Conservation (phyloP, 2,329 filamentous ascomycete species). For the Trichoderma aggressivum region DNA sequence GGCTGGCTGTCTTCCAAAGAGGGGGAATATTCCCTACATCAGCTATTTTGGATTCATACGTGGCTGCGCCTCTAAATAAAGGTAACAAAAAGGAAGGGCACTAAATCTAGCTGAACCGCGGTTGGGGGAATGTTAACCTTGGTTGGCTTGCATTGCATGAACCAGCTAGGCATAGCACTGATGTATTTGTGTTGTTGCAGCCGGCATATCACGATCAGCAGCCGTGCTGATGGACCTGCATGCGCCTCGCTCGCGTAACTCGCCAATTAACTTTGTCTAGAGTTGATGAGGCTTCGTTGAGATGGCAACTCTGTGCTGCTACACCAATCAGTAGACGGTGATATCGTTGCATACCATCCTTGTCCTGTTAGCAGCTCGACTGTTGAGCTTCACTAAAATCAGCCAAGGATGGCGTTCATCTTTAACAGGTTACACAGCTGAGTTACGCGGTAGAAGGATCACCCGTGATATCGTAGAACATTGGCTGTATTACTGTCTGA, state of each 20-base stretch:
- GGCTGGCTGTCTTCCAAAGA: background rate
- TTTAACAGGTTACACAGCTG: background rate
- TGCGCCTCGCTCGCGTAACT: background rate
- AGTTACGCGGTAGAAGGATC: background rate
- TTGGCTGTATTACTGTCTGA: background rate
- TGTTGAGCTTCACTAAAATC: background rate
- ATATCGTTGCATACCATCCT: background rate
- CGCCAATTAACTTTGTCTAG: background rate
- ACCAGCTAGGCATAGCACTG: background rate
- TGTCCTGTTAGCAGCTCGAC: background rate
- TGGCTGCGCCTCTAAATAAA: background rate
- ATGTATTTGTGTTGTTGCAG: background rate
- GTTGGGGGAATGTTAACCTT: background rate
- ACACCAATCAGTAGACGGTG: background rate
- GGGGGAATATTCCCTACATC: background rate
- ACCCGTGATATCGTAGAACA: background rate
- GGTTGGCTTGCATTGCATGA: background rate
- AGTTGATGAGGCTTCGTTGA: background rate
- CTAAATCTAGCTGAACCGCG: background rate
- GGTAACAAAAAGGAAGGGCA: background rate
- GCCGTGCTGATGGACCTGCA: background rate
- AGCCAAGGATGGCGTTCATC: background rate
- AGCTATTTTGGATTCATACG: background rate
- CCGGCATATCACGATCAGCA: background rate
- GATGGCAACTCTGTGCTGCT: background rate